Base-by-base conservation (phyloP, 768 basidiomycete species). In the Pseudohyphozyma bogoriensis region DNA sequence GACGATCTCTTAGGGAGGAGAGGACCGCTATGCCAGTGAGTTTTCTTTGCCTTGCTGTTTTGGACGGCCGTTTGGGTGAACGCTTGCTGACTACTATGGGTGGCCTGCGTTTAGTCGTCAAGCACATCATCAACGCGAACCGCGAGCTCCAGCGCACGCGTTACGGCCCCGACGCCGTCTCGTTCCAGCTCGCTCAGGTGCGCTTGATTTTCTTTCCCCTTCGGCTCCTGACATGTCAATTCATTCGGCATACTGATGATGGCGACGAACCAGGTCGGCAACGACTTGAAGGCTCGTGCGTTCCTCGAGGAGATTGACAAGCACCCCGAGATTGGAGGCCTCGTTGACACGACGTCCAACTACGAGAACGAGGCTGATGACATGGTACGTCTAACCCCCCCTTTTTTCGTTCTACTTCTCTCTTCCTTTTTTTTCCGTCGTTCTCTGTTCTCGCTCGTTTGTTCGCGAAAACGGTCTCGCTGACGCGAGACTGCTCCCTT, bases 291-390 rank as follows among this genome's bases (percentile, higher is more conserved):
- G 42, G 73, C 74, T 0, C 69, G 71, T 22, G 66, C 62, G 2
- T 77, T 75, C 73, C 68, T 74, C 32, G 73, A 63, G 31, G 69
- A 68, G 40, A 69, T 74, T 22, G 76, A 77, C 58, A 72, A 69
- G 52, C 70, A 77, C 63, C 73, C 73, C 4, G 44, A 62, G 26
- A 68, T 77, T 29, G 76, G 76, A 26, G 68, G 65, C 20, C 58
- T 77, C 11, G 70, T 77, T 55, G 76, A 77, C 62, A 71, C 69
- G 45, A 53, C 44, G 10, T 49, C 33, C 20, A 62, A 58, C 49
- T 57, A 45, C n/a, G 47, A 71, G 64, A 20, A 40, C 35, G 61
- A 66, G 51, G 46, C 52, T 16, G 57, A 59, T 35, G 52, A 64
- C 35, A 62, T 53, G 39, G 1, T n/a, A n/a, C n/a, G n/a, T n/a